Conservation (phyloP, 495 filamentous ascomycete species). For the Tricharina praecox region DNA sequence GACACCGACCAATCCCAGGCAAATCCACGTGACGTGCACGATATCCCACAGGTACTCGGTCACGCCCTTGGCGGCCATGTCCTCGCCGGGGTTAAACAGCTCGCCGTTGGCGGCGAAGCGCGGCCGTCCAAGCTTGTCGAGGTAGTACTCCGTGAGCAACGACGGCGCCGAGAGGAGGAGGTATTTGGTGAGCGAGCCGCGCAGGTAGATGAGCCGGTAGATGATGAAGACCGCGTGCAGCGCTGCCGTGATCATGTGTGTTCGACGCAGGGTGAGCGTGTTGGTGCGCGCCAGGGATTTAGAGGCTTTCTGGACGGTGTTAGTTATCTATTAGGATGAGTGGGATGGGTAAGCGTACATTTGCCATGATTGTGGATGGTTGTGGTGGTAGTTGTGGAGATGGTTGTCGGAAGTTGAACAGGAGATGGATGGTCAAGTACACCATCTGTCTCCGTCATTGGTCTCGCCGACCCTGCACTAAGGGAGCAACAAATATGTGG, state of each 20-base stretch:
- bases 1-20: conserved; percentile 43
- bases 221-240: conserved; percentile 60
- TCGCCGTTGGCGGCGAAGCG: conserved; percentile 36
- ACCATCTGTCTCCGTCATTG: too few species aligned
- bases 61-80: conserved; percentile 70
- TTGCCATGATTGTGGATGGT: conserved; percentile 15
- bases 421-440: neutral
- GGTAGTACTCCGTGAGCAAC: conserved; percentile 59
- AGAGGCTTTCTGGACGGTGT: conserved; percentile 57
- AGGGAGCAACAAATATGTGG: too few species aligned
- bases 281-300: conserved; percentile 83
- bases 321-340: conserved; percentile 2
- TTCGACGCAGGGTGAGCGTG: conserved; percentile 50
- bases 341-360: conserved; percentile 9
- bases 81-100: conserved; percentile 62
- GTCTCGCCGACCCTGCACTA: too few species aligned
- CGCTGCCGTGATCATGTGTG: conserved; percentile 53
- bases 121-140: conserved; percentile 71
- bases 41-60: conserved; percentile 98
- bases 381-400: neutral
- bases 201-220: conserved; percentile 42
- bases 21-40: conserved; percentile 75
- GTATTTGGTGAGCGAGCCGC: conserved; percentile 36
- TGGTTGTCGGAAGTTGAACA: neutral
- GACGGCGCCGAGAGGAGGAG: conserved; percentile 53